Evolutionary conservation across 2,329 filamentous ascomycete genomes (phyloP).

Genomic region (Botrytis aclada): DNA sequence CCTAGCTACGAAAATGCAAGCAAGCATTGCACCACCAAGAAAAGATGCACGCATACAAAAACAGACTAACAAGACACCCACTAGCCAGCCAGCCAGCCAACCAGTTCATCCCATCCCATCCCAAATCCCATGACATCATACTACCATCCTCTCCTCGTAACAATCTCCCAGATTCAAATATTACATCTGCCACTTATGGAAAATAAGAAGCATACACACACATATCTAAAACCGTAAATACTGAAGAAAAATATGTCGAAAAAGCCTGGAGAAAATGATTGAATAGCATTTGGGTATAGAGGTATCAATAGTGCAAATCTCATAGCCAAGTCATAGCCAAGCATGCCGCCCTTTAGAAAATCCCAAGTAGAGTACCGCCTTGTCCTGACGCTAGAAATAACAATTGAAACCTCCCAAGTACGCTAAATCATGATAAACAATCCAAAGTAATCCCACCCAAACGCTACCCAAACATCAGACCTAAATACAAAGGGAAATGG

Average conservation of each 20-base stretch:
- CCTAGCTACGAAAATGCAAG: neutral
- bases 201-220: neutral
- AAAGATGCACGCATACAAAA: neutral
- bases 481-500: neutral
- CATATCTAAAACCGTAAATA: neutral
- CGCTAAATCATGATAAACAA: neutral
- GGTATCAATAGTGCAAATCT: slow-evolving; percentile 10
- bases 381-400: slow-evolving; percentile 2
- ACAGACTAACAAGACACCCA: neutral
- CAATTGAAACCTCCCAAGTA: neutral
- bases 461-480: neutral
- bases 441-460: neutral
- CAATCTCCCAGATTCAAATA: neutral
- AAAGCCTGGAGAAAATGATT: neutral
- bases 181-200: neutral
- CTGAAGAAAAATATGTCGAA: neutral
- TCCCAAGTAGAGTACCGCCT: neutral
- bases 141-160: neutral
- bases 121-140: neutral
- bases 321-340: slow-evolving; percentile 9
- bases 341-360: slow-evolving; percentile 1
- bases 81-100: neutral
- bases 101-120: neutral
- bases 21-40: neutral
- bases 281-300: slow-evolving; percentile 12